Percentiles rank a stretch among this genome's conserved stretches.
These are phyloP conservation scores for Kodamaea sagamina DNA, from an alignment of 805 yeast species.

Conservation along the genomic window DNA sequence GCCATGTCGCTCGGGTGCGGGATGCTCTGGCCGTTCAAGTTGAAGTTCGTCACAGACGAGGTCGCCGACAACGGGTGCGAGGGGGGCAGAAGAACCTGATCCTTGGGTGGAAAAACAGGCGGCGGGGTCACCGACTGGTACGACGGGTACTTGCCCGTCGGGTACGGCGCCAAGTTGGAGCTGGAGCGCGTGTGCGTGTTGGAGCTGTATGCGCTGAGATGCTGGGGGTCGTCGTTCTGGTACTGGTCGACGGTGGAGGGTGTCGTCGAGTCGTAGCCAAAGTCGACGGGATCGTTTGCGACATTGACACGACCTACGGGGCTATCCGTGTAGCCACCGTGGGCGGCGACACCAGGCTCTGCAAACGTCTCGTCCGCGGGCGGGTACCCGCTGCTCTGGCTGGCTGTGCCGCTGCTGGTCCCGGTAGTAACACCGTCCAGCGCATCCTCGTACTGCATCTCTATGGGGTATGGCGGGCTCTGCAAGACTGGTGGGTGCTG, in stretches of 20 bases:
- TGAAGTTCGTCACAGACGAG: conserved; percentile 39
- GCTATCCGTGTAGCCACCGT: not conserved
- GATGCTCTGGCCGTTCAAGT: conserved; percentile 17
- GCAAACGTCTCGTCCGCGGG: not conserved
- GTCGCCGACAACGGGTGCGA: conserved; percentile 34
- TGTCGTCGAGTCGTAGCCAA: conserved; percentile 3
- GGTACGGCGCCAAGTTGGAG: not conserved
- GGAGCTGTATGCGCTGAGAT: not conserved
- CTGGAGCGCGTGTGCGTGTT: not conserved
- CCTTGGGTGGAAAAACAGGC: conserved; percentile 25
- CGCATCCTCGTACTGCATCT: conserved; percentile 2
- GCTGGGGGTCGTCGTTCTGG: not conserved
- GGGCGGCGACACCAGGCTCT: not conserved
- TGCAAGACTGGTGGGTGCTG: conserved; percentile 1
- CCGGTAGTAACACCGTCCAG: not conserved
- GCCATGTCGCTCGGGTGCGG: not conserved
- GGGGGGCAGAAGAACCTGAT: conserved; percentile 23
- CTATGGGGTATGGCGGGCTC: conserved; percentile 5
- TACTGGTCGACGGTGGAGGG: conserved; percentile 2
- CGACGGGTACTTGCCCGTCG: not conserved
- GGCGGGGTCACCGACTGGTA: conserved; percentile 28
- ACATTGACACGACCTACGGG: conserved; percentile 4
- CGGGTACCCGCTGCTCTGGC: not conserved
- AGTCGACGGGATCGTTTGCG: not conserved
- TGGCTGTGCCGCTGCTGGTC: no score